Percentiles rank a stretch among this genome's conserved stretches.
phyloP scores from a whole-genome alignment of 495 filamentous ascomycete genomes.

The Hypoxylon fuscum region DNA sequence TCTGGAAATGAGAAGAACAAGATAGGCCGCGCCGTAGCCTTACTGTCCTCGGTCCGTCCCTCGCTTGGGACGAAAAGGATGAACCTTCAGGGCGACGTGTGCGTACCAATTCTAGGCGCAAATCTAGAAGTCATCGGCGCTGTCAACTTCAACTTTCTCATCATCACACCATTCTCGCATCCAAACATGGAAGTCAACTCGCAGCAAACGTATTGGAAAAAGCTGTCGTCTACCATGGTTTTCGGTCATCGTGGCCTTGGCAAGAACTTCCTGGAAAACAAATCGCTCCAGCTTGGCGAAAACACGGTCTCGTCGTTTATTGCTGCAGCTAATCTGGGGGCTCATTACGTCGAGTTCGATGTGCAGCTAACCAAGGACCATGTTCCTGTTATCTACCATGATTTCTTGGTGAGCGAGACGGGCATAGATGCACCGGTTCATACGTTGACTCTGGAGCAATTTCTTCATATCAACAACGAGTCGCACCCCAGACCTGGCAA shows the following conservation, averaged over 20 bases:
- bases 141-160: conserved; percentile 94
- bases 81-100: conserved; percentile 91
- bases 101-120: conserved; percentile 84
- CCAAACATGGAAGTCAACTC: conserved; percentile 91
- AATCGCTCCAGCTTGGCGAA: conserved; percentile 91
- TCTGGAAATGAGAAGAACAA: conserved; percentile 87
- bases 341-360: conserved; percentile 91
- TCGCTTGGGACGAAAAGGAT: conserved; percentile 79
- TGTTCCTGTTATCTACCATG: conserved; percentile 98
- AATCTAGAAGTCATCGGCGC: conserved; percentile 91
- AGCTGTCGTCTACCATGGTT: conserved; percentile 74
- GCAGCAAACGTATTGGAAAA: conserved; percentile 94
- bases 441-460: conserved; percentile 92
- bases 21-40: conserved; percentile 89
- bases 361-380: conserved; percentile 99
- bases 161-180: conserved; percentile 94
- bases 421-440: conserved; percentile 98
- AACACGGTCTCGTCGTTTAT: conserved; percentile 97
- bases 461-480: conserved; percentile 81
- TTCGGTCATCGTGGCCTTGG: conserved; percentile 95
- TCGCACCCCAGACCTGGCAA: conserved; percentile 31
- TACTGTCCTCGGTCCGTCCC: conserved; percentile 85
- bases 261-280: conserved; percentile 84
- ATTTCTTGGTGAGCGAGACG: conserved; percentile 98
- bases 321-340: conserved; percentile 91